phyloP scores from a whole-genome alignment of 2,329 filamentous ascomycete genomes.

The Macroventuria anomochaeta region DNA sequence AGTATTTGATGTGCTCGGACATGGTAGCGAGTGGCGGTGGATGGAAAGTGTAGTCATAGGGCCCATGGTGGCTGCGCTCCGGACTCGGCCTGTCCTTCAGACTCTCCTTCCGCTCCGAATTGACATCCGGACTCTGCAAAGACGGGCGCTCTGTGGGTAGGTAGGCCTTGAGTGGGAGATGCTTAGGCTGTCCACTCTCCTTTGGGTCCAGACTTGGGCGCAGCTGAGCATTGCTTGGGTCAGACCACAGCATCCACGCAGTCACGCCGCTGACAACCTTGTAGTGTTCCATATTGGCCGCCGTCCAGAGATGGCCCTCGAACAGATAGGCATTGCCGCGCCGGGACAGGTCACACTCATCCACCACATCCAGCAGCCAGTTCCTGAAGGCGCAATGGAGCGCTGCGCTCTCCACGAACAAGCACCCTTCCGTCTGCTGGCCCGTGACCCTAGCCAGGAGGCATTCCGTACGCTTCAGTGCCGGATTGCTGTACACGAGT shows the following conservation, averaged over 20 bases:
- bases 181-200: conserved; percentile 51
- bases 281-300: conserved; percentile 28
- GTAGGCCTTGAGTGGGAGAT: conserved; percentile 36
- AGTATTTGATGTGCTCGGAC: conserved; percentile 72
- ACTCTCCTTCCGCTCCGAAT: background rate
- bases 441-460: conserved; percentile 31
- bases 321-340: conserved; percentile 31
- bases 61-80: conserved; percentile 11
- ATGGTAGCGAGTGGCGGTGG: conserved; percentile 46
- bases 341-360: conserved; percentile 17
- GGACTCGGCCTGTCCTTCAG: background rate
- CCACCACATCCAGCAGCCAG: conserved; percentile 31
- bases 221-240: conserved; percentile 6
- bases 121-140: background rate
- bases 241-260: conserved; percentile 15
- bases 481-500: conserved; percentile 35
- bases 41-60: conserved; percentile 24
- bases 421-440: conserved; percentile 11
- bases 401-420: conserved; percentile 25
- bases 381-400: conserved; percentile 33
- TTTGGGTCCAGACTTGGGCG: background rate
- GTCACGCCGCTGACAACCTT: conserved; percentile 41
- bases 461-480: conserved; percentile 22
- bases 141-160: background rate
- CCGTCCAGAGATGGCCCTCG: conserved; percentile 39